These are phyloP conservation scores for Penicillium thymicola DNA, from an alignment of 2,329 filamentous ascomycete genomes.

Conservation along the genomic window DNA sequence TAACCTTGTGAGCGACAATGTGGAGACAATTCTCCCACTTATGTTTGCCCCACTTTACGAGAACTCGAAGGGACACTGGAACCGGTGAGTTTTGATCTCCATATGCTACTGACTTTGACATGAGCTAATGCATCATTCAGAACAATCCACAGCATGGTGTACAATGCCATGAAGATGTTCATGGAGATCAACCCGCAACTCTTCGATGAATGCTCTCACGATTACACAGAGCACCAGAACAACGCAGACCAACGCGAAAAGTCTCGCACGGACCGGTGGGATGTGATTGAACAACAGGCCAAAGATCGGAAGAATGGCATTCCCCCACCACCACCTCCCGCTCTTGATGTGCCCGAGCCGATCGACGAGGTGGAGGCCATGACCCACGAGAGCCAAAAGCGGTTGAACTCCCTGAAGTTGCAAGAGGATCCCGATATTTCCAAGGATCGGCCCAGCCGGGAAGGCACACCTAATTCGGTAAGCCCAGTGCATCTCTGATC, in stretches of 20 bases:
- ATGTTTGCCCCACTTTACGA: constrained; percentile 99
- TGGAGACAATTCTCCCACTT: constrained; percentile 95
- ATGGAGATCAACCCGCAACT: constrained; percentile 99
- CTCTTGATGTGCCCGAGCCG: constrained; percentile 45
- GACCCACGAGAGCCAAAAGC: constrained; percentile 79
- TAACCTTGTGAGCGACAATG: constrained; percentile 97
- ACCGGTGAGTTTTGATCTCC: constrained; percentile 62
- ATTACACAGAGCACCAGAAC: constrained; percentile 96
- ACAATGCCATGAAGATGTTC: constrained; percentile 99
- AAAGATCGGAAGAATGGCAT: constrained; percentile 60
- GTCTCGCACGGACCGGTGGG: constrained; percentile 83
- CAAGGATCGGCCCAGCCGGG: constrained; percentile 52
- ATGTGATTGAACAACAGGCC: constrained; percentile 75
- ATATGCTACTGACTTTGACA: not conserved
- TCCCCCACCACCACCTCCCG: constrained; percentile 37
- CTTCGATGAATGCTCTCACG: constrained; percentile 97
- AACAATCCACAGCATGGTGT: constrained; percentile 99
- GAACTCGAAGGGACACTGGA: constrained; percentile 99
- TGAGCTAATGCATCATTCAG: constrained; percentile 50
- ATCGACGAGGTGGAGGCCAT: constrained; percentile 73
- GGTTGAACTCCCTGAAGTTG: constrained; percentile 83
- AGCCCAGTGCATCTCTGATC: constrained; percentile 36
- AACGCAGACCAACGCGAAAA: constrained; percentile 81
- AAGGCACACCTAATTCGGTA: constrained; percentile 44
- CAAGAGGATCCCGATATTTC: constrained; percentile 63